A percentile compares a stretch with the other conserved stretches of the same genome.
phyloP scores from a whole-genome alignment of 1,284 basidiomycete species.

The Naganishia liquefaciens region DNA sequence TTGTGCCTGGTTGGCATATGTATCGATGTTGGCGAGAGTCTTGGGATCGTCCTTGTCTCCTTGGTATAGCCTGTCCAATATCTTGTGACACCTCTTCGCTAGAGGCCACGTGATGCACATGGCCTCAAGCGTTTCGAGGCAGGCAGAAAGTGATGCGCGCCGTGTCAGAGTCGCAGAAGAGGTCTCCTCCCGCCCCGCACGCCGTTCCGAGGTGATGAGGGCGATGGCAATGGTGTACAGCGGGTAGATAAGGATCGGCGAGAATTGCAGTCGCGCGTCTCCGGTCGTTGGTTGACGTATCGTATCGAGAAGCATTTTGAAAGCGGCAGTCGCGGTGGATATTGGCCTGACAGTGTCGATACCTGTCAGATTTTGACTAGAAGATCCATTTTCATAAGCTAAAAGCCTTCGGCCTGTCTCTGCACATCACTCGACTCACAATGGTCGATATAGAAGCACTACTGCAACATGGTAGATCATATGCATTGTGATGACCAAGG shows the following conservation, averaged over 20 bases:
- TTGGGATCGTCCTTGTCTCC: not conserved
- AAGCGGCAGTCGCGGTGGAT: constrained; percentile 6
- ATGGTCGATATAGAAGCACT: constrained; percentile 26
- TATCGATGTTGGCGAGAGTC: not conserved
- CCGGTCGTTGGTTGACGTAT: constrained; percentile 16
- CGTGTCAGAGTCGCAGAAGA: constrained; percentile 15
- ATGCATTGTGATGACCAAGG: constrained; percentile 22
- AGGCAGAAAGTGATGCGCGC: constrained; percentile 20
- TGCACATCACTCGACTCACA: constrained; percentile 11
- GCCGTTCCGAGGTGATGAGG: constrained; percentile 19
- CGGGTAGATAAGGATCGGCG: constrained; percentile 27
- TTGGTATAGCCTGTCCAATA: constrained; percentile 11
- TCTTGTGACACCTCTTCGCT: constrained; percentile 23
- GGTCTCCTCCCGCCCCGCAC: not conserved
- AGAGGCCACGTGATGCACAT: constrained; percentile 29
- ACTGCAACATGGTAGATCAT: constrained; percentile 30
- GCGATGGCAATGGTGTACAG: constrained; percentile 27
- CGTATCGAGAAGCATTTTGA: constrained; percentile 27
- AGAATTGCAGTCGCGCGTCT: constrained; percentile 21
- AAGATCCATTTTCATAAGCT: not conserved
- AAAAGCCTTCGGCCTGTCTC: too few relatives aligned
- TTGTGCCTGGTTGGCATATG: not conserved
- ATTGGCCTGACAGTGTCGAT: constrained; percentile 26
- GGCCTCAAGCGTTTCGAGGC: constrained; percentile 21
- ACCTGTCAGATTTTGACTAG: constrained; percentile 18